Evolutionary conservation across 1,284 basidiomycete species (phyloP).

Genomic region (Termitomyces sp.): DNA sequence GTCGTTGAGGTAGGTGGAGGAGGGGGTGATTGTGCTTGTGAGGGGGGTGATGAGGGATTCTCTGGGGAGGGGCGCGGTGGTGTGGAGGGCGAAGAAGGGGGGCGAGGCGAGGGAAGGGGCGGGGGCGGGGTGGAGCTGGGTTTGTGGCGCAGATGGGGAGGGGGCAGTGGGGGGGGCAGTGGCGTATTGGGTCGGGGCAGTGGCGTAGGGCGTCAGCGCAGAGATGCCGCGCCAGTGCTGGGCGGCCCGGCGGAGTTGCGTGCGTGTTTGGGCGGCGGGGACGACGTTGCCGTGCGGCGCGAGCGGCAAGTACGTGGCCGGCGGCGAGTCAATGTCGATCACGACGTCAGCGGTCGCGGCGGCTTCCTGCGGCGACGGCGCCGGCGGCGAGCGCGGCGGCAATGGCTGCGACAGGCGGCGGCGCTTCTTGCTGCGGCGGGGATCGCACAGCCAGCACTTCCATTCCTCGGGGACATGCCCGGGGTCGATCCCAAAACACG

Average conservation of each 20-base stretch:
- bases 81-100: slow-evolving; percentile 46
- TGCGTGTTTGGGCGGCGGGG: slow-evolving; percentile 44
- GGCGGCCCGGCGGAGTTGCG: slow-evolving; percentile 53
- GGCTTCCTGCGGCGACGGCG: too few species aligned
- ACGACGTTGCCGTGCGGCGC: slow-evolving; percentile 40
- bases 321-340: slow-evolving; percentile 45
- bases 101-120: slow-evolving; percentile 32
- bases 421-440: slow-evolving; percentile 25
- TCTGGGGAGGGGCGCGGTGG: slow-evolving; percentile 45
- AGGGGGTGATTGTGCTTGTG: slow-evolving; percentile 54
- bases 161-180: too few species aligned
- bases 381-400: too few species aligned
- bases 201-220: slow-evolving; percentile 41
- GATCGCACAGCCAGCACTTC: slow-evolving; percentile 58
- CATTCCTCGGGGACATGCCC: slow-evolving; percentile 74
- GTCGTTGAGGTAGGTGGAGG: slow-evolving; percentile 57
- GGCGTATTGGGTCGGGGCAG: too few species aligned
- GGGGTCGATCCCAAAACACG: slow-evolving; percentile 74
- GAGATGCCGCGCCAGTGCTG: slow-evolving; percentile 64
- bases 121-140: slow-evolving; percentile 26
- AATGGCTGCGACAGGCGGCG: slow-evolving; percentile 14
- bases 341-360: slow-evolving; percentile 29
- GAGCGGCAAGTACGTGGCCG: slow-evolving; percentile 41
- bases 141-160: too few species aligned
- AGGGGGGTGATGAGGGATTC: slow-evolving; percentile 50